A percentile compares a stretch with the other conserved stretches of the same genome.
Evolutionary conservation across 371 early-diverging fungal genomes (phyloP).

Genomic region (Fennellomyces sp.): DNA sequence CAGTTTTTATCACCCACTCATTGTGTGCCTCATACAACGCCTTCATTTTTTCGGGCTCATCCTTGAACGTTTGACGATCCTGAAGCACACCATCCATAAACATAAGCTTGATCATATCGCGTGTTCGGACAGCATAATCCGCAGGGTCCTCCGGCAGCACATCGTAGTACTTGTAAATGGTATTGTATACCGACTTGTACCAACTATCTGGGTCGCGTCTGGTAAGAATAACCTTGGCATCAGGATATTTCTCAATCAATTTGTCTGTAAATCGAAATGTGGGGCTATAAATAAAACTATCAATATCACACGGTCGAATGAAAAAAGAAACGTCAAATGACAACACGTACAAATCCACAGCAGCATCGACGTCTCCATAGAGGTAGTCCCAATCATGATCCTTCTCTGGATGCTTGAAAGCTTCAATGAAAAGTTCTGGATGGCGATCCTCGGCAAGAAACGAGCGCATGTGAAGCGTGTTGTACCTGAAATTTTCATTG

Average conservation of each 20-base stretch:
- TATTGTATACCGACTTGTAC: constrained; percentile 37
- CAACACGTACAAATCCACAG: constrained; percentile 15
- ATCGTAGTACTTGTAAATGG: constrained; percentile 8
- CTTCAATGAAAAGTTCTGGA: constrained; percentile 23
- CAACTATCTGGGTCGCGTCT: constrained; percentile 35
- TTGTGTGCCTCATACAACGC: background rate
- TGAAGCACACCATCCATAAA: constrained; percentile 18
- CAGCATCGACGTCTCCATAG: constrained; percentile 16
- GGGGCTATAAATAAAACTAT: constrained; percentile 17
- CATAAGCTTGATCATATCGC: constrained; percentile 8
- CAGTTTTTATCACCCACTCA: background rate
- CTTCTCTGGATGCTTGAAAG: constrained; percentile 19
- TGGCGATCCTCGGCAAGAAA: background rate
- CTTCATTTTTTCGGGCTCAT: constrained; percentile 10
- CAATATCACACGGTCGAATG: background rate
- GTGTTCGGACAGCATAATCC: background rate
- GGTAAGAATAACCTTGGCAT: constrained; percentile 40
- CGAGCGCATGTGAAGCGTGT: constrained; percentile 18
- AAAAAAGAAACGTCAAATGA: background rate
- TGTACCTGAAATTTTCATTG: constrained; percentile 9
- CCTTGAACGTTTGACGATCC: constrained; percentile 8
- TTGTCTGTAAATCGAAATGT: constrained; percentile 14
- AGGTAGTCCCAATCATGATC: constrained; percentile 32
- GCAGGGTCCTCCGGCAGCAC: background rate
- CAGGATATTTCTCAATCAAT: constrained; percentile 32